phyloP scores from a whole-genome alignment of 2,329 filamentous ascomycete genomes.

The Alternaria sp. region DNA sequence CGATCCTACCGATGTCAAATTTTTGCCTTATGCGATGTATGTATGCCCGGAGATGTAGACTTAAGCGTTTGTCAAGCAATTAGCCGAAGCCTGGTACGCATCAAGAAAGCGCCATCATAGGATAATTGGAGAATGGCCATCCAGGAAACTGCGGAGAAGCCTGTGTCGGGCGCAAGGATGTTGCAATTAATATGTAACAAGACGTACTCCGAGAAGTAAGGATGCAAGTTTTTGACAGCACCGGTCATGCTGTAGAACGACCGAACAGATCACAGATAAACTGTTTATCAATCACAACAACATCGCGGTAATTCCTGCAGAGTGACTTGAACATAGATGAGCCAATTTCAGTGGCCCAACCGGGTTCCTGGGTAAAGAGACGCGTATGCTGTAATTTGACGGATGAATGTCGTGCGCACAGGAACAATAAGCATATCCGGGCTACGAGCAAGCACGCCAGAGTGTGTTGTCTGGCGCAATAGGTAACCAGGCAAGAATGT shows the following conservation, averaged over 20 bases:
- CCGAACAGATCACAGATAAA: background rate
- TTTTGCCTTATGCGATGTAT: background rate
- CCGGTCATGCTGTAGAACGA: background rate
- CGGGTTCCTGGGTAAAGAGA: constrained; percentile 2
- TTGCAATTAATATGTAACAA: background rate
- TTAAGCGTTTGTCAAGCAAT: constrained; percentile 38
- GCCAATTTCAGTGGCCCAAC: constrained; percentile 2
- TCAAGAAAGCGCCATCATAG: constrained; percentile 3
- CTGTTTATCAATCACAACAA: background rate
- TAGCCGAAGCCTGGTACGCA: constrained; percentile 27
- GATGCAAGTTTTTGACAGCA: background rate
- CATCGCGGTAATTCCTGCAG: background rate
- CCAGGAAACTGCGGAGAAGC: constrained; percentile 11
- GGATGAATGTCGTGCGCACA: background rate
- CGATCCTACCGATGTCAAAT: background rate
- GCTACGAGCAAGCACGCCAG: background rate
- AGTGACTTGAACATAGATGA: background rate
- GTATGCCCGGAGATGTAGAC: constrained; percentile 17
- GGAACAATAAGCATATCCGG: background rate
- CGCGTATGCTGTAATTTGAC: constrained; percentile 1
- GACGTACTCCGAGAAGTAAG: background rate
- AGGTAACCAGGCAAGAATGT: background rate
- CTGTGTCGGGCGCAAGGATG: background rate
- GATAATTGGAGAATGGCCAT: constrained; percentile 23
- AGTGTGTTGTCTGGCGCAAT: background rate